phyloP scores from a whole-genome alignment of 129 eudicot species.

The Gnaphalium uliginosum region DNA sequence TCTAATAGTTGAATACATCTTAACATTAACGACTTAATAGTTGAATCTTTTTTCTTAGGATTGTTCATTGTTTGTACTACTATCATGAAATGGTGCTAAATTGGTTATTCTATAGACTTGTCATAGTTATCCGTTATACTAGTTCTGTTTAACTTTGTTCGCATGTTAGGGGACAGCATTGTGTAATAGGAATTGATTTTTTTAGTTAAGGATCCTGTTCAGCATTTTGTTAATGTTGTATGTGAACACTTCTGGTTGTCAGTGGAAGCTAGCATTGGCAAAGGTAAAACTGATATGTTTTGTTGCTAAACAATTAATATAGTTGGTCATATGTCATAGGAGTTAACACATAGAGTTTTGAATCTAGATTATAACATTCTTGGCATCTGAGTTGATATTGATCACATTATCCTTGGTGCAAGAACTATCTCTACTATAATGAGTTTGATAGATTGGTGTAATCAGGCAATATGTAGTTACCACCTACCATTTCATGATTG shows the following conservation, averaged over 20 bases:
- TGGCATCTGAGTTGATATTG: constrained; percentile 2
- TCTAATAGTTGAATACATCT: background rate
- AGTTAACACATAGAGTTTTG: constrained; percentile 4
- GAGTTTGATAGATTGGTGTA: background rate
- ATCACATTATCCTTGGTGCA: background rate
- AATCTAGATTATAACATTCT: background rate
- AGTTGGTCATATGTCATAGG: background rate
- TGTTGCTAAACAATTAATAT: background rate
- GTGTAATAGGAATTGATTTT: background rate
- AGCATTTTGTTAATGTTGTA: background rate
- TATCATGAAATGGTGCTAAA: background rate
- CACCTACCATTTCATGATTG: background rate
- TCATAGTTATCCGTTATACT: background rate
- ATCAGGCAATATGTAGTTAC: background rate
- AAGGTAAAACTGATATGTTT: background rate
- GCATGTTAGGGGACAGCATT: background rate
- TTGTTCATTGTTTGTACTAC: background rate
- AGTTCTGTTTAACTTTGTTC: background rate
- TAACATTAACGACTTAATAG: background rate
- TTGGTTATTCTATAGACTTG: background rate
- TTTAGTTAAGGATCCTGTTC: background rate
- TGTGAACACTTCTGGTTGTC: background rate
- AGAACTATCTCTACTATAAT: too few relatives aligned
- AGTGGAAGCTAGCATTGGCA: background rate
- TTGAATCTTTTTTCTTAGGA: constrained; percentile 16